Evolutionary conservation across 805 yeast species (phyloP).

Genomic region (Suhomyces pyralidae): DNA sequence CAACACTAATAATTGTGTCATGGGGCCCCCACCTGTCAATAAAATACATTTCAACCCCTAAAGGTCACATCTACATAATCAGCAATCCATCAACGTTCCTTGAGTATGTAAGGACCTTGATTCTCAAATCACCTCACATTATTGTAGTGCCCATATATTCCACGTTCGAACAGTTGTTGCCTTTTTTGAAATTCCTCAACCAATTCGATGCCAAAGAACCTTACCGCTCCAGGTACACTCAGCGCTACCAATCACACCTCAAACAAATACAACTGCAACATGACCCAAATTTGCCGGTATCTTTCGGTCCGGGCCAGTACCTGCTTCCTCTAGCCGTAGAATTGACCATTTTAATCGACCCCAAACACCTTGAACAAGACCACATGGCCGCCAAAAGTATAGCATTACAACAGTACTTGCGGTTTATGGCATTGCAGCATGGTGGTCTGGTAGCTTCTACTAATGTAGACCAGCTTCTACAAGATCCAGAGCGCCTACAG

Average conservation of each 20-base stretch:
- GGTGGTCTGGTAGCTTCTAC: constrained; percentile 21
- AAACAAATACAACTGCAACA: constrained; percentile 1
- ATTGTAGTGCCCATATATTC: constrained; percentile 8
- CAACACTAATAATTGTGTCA: constrained; percentile 1
- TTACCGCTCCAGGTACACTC: not conserved
- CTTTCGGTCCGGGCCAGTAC: constrained; percentile 19
- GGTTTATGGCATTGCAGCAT: constrained; percentile 32
- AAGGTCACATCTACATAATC: constrained; percentile 15
- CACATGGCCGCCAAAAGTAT: constrained; percentile 19
- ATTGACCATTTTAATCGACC: constrained; percentile 15
- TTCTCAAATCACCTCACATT: constrained; percentile 1
- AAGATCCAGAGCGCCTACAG: constrained; percentile 2
- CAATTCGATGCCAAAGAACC: not conserved
- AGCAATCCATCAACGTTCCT: constrained; percentile 12
- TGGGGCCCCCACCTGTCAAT: constrained; percentile 11
- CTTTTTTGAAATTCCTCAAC: constrained; percentile 10
- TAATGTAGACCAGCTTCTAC: not conserved
- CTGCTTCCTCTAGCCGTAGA: constrained; percentile 22
- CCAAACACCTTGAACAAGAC: constrained; percentile 12
- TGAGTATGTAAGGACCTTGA: constrained; percentile 8
- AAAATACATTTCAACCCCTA: constrained; percentile 6
- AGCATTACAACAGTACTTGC: constrained; percentile 33
- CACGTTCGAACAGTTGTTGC: constrained; percentile 10
- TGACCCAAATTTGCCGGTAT: constrained; percentile 4
- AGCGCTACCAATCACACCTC: not conserved